These are phyloP conservation scores for Neurospora tetrasperma DNA, from an alignment of 495 filamentous ascomycete genomes.

Conservation along the genomic window DNA sequence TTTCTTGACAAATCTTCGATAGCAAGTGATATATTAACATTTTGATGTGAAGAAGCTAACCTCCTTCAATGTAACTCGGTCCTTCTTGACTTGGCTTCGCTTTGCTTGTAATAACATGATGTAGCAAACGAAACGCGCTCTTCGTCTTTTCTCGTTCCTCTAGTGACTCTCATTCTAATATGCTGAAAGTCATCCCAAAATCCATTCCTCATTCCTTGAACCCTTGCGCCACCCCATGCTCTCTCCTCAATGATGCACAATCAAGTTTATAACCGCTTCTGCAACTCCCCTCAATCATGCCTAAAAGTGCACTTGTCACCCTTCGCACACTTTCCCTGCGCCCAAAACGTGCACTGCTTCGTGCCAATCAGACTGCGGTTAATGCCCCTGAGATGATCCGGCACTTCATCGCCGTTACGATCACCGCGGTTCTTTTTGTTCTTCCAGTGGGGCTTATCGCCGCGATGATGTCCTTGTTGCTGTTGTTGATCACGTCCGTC, in stretches of 20 bases:
- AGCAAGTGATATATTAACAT: neutral
- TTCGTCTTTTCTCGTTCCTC: neutral
- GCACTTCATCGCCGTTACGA: constrained; percentile 7
- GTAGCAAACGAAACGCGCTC: neutral
- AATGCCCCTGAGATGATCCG: constrained; percentile 31
- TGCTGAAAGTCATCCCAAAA: neutral
- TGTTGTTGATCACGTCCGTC: neutral
- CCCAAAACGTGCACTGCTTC: constrained; percentile 67
- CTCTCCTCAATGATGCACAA: no score
- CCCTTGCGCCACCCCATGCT: no score
- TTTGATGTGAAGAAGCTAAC: neutral
- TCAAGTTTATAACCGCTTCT: no score
- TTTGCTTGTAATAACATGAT: neutral
- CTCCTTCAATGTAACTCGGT: neutral
- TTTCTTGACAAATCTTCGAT: neutral
- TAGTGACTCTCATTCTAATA: neutral
- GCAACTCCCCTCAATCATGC: constrained; percentile 39
- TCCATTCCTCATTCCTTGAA: neutral
- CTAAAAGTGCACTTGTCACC: constrained; percentile 78
- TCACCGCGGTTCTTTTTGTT: constrained; percentile 1
- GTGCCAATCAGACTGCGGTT: constrained; percentile 38
- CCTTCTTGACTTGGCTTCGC: neutral
- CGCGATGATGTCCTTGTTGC: neutral
- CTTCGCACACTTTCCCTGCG: constrained; percentile 69
- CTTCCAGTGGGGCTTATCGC: neutral